These are phyloP conservation scores for Pleurotus eryngii DNA, from an alignment of 768 basidiomycete genomes.

Conservation along the genomic window DNA sequence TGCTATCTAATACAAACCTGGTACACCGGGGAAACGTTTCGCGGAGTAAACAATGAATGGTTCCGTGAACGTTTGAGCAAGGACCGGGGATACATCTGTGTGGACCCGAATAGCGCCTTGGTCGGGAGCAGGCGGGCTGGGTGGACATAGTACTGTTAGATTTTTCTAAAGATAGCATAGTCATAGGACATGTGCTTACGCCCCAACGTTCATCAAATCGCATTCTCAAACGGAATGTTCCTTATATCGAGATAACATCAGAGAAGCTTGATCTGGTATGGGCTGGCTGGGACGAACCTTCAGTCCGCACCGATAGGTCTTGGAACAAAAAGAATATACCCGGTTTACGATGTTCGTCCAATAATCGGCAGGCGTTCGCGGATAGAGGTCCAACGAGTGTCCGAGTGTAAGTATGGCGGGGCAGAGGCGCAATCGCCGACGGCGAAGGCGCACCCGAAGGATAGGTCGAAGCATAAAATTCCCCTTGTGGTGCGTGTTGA, in stretches of 20 bases:
- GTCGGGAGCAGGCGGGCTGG: conserved; percentile 72
- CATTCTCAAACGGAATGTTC: conserved; percentile 81
- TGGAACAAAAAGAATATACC: conserved; percentile 96
- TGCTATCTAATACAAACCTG: conserved; percentile 50
- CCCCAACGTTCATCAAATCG: conserved; percentile 89
- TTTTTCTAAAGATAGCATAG: conserved; percentile 9
- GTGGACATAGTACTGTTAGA: conserved; percentile 12
- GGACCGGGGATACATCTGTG: conserved; percentile 66
- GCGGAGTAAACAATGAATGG: conserved; percentile 87
- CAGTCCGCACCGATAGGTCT: conserved; percentile 89
- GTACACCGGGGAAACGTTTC: conserved; percentile 93
- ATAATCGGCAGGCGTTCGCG: conserved; percentile 79
- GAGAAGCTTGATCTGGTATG: no score
- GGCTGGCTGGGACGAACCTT: conserved; percentile 48
- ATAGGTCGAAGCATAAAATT: conserved; percentile 19
- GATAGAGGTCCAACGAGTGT: conserved; percentile 89
- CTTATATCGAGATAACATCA: conserved; percentile 33
- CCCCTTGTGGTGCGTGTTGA: conserved; percentile 26
- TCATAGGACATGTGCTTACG: conserved; percentile 54
- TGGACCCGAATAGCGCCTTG: conserved; percentile 62
- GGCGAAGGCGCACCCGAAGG: conserved; percentile 26
- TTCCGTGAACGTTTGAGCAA: conserved; percentile 82
- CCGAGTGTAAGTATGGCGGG: conserved; percentile 75
- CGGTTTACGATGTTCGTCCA: conserved; percentile 79
- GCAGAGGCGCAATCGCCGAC: conserved; percentile 38